These are phyloP conservation scores for Citrullus amarus DNA, from an alignment of 306 rosid species.

Conservation along the genomic window DNA sequence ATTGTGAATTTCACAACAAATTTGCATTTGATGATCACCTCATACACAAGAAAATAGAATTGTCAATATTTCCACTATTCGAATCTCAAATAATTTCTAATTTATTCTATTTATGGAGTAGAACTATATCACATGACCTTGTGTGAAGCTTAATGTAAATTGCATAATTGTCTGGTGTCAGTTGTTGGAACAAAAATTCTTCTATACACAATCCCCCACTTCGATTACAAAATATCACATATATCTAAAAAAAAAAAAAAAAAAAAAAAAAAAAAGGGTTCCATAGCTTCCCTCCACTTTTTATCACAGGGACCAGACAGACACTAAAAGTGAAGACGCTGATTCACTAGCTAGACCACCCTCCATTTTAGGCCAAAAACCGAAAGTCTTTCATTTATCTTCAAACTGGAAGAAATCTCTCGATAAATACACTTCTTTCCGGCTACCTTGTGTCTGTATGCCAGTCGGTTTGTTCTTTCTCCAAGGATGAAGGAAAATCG, in stretches of 20 bases:
- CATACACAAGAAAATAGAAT: no score
- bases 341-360: not conserved
- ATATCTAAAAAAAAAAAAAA: not conserved
- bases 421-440: constrained; percentile 1
- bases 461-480: not conserved
- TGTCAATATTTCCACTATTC: not conserved
- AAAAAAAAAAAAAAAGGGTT: no score
- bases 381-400: not conserved
- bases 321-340: not conserved
- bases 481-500: not conserved
- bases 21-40: no score
- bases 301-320: not conserved
- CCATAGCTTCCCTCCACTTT: not conserved
- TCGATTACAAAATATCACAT: not conserved
- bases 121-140: not conserved
- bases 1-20: no score
- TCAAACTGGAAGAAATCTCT: constrained; percentile 1
- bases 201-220: constrained; percentile 3
- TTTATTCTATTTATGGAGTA: not conserved
- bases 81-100: not conserved
- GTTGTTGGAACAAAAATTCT: constrained; percentile 2
- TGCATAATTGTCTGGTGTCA: constrained; percentile 1
- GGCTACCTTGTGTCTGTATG: constrained; percentile 1
- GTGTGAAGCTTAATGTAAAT: not conserved
- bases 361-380: not conserved